These are phyloP conservation scores for Vitis rotundifolia DNA, from an alignment of 164 flowering plant species.

Conservation along the genomic window DNA sequence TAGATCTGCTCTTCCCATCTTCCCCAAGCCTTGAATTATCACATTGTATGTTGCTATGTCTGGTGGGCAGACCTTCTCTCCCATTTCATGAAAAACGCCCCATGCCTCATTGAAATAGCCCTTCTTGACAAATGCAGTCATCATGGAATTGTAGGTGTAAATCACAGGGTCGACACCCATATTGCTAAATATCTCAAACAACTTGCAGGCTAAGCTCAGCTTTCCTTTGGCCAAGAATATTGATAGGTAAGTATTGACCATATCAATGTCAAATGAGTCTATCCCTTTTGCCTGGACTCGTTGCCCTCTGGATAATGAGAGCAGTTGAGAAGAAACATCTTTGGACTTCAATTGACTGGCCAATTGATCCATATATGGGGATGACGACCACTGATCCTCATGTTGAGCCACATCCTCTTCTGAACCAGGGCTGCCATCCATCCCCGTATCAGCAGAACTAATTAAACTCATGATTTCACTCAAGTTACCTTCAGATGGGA, in stretches of 20 bases:
- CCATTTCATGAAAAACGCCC: constrained; percentile 75
- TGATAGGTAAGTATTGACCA: constrained; percentile 88
- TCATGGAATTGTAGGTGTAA: constrained; percentile 85
- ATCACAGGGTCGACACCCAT: constrained; percentile 59
- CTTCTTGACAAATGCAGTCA: constrained; percentile 90
- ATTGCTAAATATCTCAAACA: constrained; percentile 86
- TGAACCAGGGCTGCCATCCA: constrained; percentile 9
- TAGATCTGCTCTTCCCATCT: constrained; percentile 88
- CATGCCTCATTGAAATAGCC: constrained; percentile 86
- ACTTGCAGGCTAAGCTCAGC: constrained; percentile 85
- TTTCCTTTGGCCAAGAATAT: constrained; percentile 86
- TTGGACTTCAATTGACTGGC: constrained; percentile 40
- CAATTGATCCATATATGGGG: constrained; percentile 76
- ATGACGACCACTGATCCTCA: constrained; percentile 74
- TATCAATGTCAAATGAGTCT: constrained; percentile 73
- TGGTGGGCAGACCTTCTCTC: constrained; percentile 70
- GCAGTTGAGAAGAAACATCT: constrained; percentile 18
- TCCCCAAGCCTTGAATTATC: constrained; percentile 85
- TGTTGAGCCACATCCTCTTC: constrained; percentile 17
- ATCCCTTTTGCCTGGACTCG: constrained; percentile 56
- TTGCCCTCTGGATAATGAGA: constrained; percentile 48
- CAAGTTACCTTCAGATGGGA: constrained; percentile 58
- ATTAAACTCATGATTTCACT: constrained; percentile 48
- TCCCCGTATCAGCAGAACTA: constrained; percentile 17
- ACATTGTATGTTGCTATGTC: constrained; percentile 90